phyloP scores from a whole-genome alignment of 331 rosid species.

The Quercus tomentella region DNA sequence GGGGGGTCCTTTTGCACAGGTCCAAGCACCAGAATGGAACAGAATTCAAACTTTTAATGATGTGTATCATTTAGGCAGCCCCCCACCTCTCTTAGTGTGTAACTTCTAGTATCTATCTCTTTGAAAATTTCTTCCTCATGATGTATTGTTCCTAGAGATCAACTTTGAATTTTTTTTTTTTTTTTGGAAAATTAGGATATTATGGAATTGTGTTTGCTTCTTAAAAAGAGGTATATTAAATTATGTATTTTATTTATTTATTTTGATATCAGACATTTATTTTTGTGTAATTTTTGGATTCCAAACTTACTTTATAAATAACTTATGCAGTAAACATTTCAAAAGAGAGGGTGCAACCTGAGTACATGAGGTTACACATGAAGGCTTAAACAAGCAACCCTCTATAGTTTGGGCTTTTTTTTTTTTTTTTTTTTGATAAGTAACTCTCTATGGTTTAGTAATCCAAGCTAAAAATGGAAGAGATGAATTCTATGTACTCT shows the following conservation, averaged over 20 bases:
- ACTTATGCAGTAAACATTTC: neutral
- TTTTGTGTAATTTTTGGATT: neutral
- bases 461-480: neutral
- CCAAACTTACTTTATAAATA: neutral
- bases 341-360: neutral
- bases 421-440: no score
- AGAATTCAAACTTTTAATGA: no score
- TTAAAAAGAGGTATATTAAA: neutral
- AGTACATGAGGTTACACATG: neutral
- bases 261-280: neutral
- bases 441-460: neutral
- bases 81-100: neutral
- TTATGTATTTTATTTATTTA: neutral
- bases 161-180: neutral
- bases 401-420: neutral
- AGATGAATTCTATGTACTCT: neutral
- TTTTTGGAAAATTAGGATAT: neutral
- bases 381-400: neutral
- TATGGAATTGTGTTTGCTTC: neutral
- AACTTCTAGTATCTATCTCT: neutral
- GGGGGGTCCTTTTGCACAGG: no score
- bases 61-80: neutral
- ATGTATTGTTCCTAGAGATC: neutral
- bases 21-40: no score
- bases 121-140: neutral